Conservation (phyloP, 169 alveolate species). For the Eimeria falciformis region DNA sequence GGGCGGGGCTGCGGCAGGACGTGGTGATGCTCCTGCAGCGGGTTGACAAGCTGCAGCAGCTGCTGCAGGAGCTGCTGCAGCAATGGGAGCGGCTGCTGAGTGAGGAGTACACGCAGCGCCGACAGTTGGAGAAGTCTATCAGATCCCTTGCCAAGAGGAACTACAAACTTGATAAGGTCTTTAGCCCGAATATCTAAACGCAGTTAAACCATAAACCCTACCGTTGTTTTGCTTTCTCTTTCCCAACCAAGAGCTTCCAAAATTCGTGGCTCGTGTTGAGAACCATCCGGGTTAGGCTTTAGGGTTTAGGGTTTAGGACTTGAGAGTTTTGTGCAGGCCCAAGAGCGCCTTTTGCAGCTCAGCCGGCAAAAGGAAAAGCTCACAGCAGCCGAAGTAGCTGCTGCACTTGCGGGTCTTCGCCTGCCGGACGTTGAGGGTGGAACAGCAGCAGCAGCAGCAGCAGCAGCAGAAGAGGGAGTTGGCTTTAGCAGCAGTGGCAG, state of each 20-base stretch:
- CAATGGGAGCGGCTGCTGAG: conserved; percentile 79
- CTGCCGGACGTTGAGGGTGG: conserved; percentile 1
- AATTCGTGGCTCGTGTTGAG: not conserved
- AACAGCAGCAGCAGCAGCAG: conserved; percentile 27
- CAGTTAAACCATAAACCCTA: not conserved
- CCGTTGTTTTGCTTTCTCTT: not conserved
- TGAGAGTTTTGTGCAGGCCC: not conserved
- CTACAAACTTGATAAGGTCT: conserved; percentile 85
- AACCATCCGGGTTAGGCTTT: not conserved
- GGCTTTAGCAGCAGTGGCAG: conserved; percentile 18
- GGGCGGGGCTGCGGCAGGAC: not conserved
- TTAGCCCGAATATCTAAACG: not conserved
- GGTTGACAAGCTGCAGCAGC: conserved; percentile 42
- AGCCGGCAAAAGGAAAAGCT: not conserved
- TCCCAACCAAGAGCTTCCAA: not conserved
- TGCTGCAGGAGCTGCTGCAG: conserved; percentile 19
- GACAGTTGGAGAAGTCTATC: conserved; percentile 80
- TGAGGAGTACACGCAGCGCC: conserved; percentile 81
- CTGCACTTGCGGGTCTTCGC: conserved; percentile 1
- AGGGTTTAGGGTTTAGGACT: not conserved
- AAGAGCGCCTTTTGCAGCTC: not conserved
- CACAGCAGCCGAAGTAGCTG: not conserved
- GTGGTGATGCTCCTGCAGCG: conserved; percentile 34
- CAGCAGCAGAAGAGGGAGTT: not conserved
- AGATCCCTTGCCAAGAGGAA: conserved; percentile 82